phyloP scores from a whole-genome alignment of 2,329 filamentous ascomycete genomes.

The Plectosphaerella cucumerina region DNA sequence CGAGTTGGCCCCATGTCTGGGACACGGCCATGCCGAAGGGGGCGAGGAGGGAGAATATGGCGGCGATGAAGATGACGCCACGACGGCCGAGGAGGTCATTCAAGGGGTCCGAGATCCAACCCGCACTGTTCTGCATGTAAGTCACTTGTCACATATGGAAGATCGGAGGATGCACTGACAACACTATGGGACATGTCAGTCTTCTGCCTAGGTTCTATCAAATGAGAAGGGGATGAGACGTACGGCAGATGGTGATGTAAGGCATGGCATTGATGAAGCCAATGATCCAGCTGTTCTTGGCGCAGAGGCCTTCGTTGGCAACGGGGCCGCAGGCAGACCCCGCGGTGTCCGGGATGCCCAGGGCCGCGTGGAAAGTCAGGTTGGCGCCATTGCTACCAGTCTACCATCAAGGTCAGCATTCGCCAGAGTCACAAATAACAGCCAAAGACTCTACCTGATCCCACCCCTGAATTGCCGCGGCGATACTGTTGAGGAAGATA shows the following conservation, averaged over 20 bases:
- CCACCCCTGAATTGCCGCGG: conserved; percentile 51
- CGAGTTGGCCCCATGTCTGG: conserved; percentile 55
- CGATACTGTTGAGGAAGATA: conserved; percentile 46
- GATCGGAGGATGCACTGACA: no score
- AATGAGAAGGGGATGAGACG: no score
- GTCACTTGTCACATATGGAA: no score
- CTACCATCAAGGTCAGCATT: conserved; percentile 8
- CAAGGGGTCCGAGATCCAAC: conserved; percentile 59
- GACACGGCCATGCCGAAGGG: conserved; percentile 56
- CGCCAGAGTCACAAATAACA: no score
- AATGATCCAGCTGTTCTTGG: conserved; percentile 54
- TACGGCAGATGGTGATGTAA: conserved; percentile 23
- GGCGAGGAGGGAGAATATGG: conserved; percentile 57
- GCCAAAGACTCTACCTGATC: conserved; percentile 17
- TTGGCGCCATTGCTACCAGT: conserved; percentile 45
- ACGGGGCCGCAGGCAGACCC: conserved; percentile 25
- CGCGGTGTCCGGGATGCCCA: conserved; percentile 34
- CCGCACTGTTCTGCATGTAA: conserved; percentile 11
- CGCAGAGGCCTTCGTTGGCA: conserved; percentile 16
- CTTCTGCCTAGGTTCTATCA: no score
- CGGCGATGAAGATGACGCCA: conserved; percentile 60
- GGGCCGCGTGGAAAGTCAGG: conserved; percentile 36
- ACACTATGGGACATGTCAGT: no score
- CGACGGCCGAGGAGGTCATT: conserved; percentile 57
- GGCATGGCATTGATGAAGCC: conserved; percentile 54